A percentile compares a stretch with the other conserved stretches of the same genome.
These are phyloP conservation scores for Phytopythium montanum DNA, from an alignment of 352 stramenopile genomes.

Conservation along the genomic window DNA sequence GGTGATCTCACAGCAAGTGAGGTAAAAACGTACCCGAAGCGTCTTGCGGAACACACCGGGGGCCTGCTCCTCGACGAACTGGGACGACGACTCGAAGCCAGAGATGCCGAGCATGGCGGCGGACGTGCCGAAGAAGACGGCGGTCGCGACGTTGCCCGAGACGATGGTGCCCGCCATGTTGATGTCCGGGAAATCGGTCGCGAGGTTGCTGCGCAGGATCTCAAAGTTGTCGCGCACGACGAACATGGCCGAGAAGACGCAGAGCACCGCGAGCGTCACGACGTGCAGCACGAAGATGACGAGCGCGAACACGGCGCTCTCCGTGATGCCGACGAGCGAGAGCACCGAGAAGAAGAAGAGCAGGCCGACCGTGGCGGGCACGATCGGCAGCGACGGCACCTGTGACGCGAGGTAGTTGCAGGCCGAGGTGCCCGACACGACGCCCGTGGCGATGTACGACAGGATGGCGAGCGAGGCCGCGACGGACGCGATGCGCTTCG, in stretches of 20 bases:
- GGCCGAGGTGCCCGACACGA: constrained; percentile 84
- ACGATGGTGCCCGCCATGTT: constrained; percentile 82
- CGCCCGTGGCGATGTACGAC: constrained; percentile 95
- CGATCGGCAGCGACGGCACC: constrained; percentile 67
- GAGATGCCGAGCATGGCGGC: constrained; percentile 95
- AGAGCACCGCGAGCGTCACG: constrained; percentile 79
- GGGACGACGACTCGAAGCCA: constrained; percentile 92
- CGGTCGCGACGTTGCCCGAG: constrained; percentile 78
- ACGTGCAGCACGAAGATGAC: constrained; percentile 91
- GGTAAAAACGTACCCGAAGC: constrained; percentile 36
- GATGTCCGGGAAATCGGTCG: constrained; percentile 84
- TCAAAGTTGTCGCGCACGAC: constrained; percentile 76
- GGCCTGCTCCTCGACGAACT: constrained; percentile 95
- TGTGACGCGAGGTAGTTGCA: constrained; percentile 86
- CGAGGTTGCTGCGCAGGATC: constrained; percentile 81
- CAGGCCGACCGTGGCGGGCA: constrained; percentile 75
- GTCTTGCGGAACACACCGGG: constrained; percentile 94
- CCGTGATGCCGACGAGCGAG: constrained; percentile 90
- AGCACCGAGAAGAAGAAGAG: constrained; percentile 92
- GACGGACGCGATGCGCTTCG: constrained; percentile 91
- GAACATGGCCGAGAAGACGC: constrained; percentile 72
- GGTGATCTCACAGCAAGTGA: not conserved
- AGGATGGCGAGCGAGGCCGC: constrained; percentile 93
- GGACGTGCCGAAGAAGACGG: constrained; percentile 89
- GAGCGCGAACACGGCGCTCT: constrained; percentile 89